phyloP scores from a whole-genome alignment of 1,139 yeast species.

The Arxiozyma slooffiae region DNA sequence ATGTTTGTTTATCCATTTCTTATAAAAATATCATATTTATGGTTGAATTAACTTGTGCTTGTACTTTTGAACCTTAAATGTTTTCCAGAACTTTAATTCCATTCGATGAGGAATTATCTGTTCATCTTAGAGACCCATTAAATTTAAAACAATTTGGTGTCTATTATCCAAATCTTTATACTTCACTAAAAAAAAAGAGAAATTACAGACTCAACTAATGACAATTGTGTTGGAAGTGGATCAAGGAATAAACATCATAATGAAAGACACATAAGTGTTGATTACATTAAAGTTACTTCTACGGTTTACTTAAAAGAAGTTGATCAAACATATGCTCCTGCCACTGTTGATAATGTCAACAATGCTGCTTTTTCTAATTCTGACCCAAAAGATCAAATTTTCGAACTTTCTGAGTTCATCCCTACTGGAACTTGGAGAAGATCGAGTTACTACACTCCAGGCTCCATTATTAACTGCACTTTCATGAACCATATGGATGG shows the following conservation, averaged over 20 bases:
- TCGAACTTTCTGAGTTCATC: conserved; percentile 25
- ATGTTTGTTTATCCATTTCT: conserved; percentile 72
- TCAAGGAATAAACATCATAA: conserved; percentile 31
- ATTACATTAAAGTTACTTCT: conserved; percentile 59
- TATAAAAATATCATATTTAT: conserved; percentile 63
- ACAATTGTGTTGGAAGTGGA: conserved; percentile 8
- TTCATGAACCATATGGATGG: conserved; percentile 81
- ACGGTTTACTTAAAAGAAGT: conserved; percentile 57
- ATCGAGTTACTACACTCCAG: conserved; percentile 60
- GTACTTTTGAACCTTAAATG: conserved; percentile 41
- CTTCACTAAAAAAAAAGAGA: conserved; percentile 35
- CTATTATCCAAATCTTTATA: conserved; percentile 41
- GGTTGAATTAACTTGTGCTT: conserved; percentile 57
- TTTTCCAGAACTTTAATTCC: conserved; percentile 78
- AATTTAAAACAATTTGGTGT: conserved; percentile 70
- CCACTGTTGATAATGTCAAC: conserved; percentile 12
- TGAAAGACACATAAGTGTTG: conserved; percentile 54
- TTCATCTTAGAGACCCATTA: conserved; percentile 92
- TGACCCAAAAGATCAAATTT: conserved; percentile 19
- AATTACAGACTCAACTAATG: conserved; percentile 14
- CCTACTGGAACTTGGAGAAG: conserved; percentile 59
- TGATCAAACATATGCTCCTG: conserved; percentile 35
- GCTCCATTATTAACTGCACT: conserved; percentile 57
- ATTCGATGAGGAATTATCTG: conserved; percentile 76
- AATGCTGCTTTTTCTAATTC: conserved; percentile 16